These are phyloP conservation scores for Rhizopogon vulgaris DNA, from an alignment of 768 basidiomycete species.

Conservation along the genomic window DNA sequence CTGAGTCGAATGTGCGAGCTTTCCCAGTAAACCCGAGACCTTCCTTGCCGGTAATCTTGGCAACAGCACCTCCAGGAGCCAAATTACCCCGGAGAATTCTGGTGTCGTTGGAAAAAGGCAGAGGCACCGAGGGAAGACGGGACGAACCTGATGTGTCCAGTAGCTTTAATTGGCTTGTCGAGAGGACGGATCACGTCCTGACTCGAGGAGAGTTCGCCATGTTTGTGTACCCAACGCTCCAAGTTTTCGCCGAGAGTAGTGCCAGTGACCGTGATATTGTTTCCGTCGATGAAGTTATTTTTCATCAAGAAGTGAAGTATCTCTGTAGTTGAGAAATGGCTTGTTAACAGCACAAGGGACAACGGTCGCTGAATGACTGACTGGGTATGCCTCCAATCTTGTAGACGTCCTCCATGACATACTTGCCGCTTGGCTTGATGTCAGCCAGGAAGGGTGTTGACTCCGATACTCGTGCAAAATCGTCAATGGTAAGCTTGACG, in stretches of 20 bases:
- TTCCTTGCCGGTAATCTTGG: constrained; percentile 96
- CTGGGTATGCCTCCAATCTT: constrained; percentile 95
- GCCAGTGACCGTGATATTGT: constrained; percentile 88
- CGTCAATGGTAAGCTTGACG: constrained; percentile 80
- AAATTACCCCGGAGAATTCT: constrained; percentile 91
- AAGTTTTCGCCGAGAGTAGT: constrained; percentile 88
- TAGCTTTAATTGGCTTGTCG: constrained; percentile 80
- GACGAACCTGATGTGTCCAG: constrained; percentile 80
- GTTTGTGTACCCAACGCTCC: constrained; percentile 77
- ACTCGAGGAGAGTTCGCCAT: constrained; percentile 63
- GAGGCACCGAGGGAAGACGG: constrained; percentile 1
- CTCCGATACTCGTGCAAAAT: constrained; percentile 92
- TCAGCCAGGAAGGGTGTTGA: constrained; percentile 92
- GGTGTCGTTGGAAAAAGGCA: constrained; percentile 3
- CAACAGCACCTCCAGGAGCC: constrained; percentile 92
- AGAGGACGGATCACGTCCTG: constrained; percentile 90
- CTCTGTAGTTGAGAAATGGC: constrained; percentile 37
- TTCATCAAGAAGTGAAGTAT: constrained; percentile 82
- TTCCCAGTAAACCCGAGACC: constrained; percentile 85
- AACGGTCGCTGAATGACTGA: constrained; percentile 32
- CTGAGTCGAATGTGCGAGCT: constrained; percentile 88
- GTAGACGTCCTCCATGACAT: constrained; percentile 97
- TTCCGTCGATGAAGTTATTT: constrained; percentile 84
- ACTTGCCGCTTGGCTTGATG: constrained; percentile 95
- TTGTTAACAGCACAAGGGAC: not conserved